Conservation (phyloP, 2,329 filamentous ascomycete species). For the Sporothrix dimorphospora region DNA sequence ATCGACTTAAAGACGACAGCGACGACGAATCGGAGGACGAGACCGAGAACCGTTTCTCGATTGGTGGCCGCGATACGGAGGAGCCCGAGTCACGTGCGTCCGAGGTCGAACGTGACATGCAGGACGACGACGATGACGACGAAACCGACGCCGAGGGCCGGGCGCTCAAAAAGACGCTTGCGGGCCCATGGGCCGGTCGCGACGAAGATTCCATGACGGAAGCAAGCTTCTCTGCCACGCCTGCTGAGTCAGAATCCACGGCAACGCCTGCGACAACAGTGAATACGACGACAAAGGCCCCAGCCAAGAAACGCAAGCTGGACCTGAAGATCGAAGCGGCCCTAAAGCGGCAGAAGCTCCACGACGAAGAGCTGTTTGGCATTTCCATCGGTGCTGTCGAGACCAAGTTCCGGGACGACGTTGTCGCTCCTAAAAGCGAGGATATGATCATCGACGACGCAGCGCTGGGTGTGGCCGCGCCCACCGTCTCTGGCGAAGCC, state of each 20-base stretch:
- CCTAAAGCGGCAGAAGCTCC: slow-evolving; percentile 79
- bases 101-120: slow-evolving; percentile 17
- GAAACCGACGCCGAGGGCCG: slow-evolving; percentile 70
- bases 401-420: slow-evolving; percentile 55
- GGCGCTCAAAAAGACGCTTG: slow-evolving; percentile 62
- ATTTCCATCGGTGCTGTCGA: slow-evolving; percentile 60
- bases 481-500: slow-evolving; percentile 40
- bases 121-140: slow-evolving; percentile 43
- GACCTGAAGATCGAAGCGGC: slow-evolving; percentile 69
- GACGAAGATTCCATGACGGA: slow-evolving; percentile 74
- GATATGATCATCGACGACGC: slow-evolving; percentile 56
- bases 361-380: slow-evolving; percentile 76
- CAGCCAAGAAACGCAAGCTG: slow-evolving; percentile 73
- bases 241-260: slow-evolving; percentile 1
- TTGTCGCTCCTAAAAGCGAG: slow-evolving; percentile 46
- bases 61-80: slow-evolving; percentile 58
- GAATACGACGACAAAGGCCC: slow-evolving; percentile 33
- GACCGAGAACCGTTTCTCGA: slow-evolving; percentile 48
- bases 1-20: slow-evolving; percentile 73
- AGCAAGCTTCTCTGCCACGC: slow-evolving; percentile 60
- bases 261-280: slow-evolving; percentile 13
- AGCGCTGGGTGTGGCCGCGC: slow-evolving; percentile 37
- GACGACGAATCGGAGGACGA: slow-evolving; percentile 90
- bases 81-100: slow-evolving; percentile 68
- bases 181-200: slow-evolving; percentile 48